phyloP scores from a whole-genome alignment of 805 yeast species.

The Saturnispora gosingensis region DNA sequence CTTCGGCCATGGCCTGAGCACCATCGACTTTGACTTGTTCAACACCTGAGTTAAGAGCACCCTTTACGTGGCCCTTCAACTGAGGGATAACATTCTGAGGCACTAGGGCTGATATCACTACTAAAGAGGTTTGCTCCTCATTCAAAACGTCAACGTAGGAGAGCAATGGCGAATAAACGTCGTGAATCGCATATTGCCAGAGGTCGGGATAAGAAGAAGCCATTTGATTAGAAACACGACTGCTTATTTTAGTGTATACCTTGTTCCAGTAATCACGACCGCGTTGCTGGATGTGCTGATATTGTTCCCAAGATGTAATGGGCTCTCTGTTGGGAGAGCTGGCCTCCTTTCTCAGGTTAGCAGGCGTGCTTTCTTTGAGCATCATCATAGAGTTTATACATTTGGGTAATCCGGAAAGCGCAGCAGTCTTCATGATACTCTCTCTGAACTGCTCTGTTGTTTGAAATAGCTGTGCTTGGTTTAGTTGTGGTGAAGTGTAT shows the following conservation, averaged over 20 bases:
- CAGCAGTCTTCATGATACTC: constrained; percentile 66
- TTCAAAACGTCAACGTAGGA: constrained; percentile 55
- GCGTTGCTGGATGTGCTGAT: constrained; percentile 22
- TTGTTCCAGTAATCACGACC: constrained; percentile 66
- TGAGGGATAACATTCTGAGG: constrained; percentile 95
- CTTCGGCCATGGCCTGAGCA: constrained; percentile 52
- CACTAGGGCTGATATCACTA: constrained; percentile 68
- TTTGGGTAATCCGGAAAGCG: constrained; percentile 76
- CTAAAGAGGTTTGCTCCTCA: constrained; percentile 65
- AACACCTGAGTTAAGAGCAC: constrained; percentile 76
- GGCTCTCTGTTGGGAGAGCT: constrained; percentile 12
- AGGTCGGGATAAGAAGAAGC: constrained; percentile 75
- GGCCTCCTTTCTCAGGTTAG: constrained; percentile 26
- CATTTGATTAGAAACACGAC: constrained; percentile 60
- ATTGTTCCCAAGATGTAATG: constrained; percentile 14
- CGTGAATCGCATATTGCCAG: constrained; percentile 60
- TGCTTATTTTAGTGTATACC: constrained; percentile 67
- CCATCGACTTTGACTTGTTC: constrained; percentile 51
- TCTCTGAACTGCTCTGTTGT: constrained; percentile 56
- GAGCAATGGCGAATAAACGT: constrained; percentile 71
- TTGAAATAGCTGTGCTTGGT: not conserved
- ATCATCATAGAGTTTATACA: constrained; percentile 69
- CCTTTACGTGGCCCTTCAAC: constrained; percentile 80
- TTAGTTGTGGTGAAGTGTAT: constrained; percentile 4
- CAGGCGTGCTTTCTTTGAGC: constrained; percentile 59